These are phyloP conservation scores for Cyclospora cayetanensis DNA, from an alignment of 169 alveolate species.

Conservation along the genomic window DNA sequence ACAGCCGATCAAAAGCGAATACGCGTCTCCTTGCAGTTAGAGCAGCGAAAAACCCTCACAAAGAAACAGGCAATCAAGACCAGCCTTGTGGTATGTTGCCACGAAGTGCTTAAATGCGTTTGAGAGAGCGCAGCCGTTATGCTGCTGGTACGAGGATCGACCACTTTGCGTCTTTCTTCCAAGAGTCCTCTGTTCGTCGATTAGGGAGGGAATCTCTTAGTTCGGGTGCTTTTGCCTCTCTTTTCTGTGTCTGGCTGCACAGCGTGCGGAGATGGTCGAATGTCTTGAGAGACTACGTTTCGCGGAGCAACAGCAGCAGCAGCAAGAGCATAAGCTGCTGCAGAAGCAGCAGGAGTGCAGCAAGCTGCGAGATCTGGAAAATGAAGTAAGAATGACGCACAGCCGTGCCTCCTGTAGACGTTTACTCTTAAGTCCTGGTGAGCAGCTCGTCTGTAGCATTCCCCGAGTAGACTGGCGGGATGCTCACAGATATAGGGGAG, in stretches of 20 bases:
- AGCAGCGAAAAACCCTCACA: not conserved
- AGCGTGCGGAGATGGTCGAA: not conserved
- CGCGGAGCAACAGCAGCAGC: slow-evolving; percentile 52
- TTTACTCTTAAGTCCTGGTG: too few species aligned
- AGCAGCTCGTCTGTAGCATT: too few species aligned
- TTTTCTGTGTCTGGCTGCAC: not conserved
- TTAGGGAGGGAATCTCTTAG: too few species aligned
- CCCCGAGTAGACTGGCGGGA: too few species aligned
- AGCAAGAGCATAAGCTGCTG: not conserved
- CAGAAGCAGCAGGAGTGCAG: slow-evolving; percentile 24
- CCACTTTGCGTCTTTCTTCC: too few species aligned
- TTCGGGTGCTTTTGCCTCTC: not conserved
- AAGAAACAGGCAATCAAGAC: not conserved
- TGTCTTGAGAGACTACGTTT: slow-evolving; percentile 11
- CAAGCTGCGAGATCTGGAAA: not conserved
- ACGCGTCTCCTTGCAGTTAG: not conserved
- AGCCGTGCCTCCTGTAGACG: too few species aligned
- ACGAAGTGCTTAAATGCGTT: not conserved
- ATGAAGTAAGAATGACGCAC: not conserved
- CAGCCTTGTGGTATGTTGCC: not conserved
- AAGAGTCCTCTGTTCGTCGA: too few species aligned
- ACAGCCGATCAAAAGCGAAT: not conserved
- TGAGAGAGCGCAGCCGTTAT: not conserved
- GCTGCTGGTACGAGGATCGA: not conserved
- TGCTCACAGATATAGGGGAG: too few species aligned